Conservation (phyloP, 345 rosid species). For the Chamaenerion angustifolium region DNA sequence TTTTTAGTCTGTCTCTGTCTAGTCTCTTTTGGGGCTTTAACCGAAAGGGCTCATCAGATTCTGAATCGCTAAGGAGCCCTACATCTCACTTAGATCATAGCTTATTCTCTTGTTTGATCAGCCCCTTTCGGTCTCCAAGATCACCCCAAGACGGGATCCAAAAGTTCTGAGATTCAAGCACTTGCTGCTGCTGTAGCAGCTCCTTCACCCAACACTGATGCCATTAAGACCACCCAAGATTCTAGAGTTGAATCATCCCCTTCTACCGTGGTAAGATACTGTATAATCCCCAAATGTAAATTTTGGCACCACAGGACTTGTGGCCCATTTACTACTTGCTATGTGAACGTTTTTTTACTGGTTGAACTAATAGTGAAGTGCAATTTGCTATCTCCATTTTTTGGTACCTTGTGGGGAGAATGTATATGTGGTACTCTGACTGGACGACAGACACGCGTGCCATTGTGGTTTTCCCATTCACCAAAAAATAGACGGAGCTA, state of each 20-base stretch:
- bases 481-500: too few species aligned
- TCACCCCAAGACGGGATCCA: conserved; percentile 15
- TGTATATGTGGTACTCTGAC: too few species aligned
- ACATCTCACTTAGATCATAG: conserved; percentile 92
- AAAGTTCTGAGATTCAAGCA: conserved; percentile 62
- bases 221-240: conserved; percentile 22
- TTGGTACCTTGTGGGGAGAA: too few species aligned
- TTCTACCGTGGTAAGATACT: conserved; percentile 16
- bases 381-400: too few species aligned
- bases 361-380: too few species aligned
- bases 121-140: conserved; percentile 21
- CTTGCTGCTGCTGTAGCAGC: conserved; percentile 31
- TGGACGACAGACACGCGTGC: too few species aligned
- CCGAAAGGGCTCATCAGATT: conserved; percentile 45
- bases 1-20: too few species aligned
- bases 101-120: conserved; percentile 34
- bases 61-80: conserved; percentile 76
- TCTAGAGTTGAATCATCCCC: conserved; percentile 27
- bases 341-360: too few species aligned
- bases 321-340: conserved; percentile 14
- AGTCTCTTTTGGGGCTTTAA: conserved; percentile 51
- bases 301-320: not conserved
- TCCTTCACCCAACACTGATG: conserved; percentile 45
- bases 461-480: too few species aligned
- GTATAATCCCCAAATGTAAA: not conserved